phyloP scores from a whole-genome alignment of 495 filamentous ascomycete genomes.

The Aspergillus leporis region DNA sequence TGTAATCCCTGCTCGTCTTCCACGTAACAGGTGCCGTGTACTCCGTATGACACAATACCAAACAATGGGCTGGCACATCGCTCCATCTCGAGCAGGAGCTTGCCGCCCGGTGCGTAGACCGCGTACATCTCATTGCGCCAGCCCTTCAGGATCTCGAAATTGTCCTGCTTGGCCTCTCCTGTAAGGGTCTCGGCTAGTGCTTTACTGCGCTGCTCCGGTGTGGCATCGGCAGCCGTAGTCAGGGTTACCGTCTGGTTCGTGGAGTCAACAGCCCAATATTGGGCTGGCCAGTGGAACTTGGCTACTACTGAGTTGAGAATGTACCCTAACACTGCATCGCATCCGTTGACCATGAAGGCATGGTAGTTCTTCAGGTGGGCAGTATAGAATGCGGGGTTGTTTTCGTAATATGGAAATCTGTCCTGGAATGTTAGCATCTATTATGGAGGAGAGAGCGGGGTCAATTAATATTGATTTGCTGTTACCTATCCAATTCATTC shows the following conservation, averaged over 20 bases:
- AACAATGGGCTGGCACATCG: constrained; percentile 77
- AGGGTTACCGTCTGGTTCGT: constrained; percentile 49
- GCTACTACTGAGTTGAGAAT: constrained; percentile 58
- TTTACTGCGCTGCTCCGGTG: constrained; percentile 57
- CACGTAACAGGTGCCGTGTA: constrained; percentile 83
- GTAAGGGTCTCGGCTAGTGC: constrained; percentile 58
- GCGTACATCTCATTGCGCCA: constrained; percentile 92
- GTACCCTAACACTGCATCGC: constrained; percentile 60
- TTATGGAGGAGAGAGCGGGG: background rate
- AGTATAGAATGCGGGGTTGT: constrained; percentile 51
- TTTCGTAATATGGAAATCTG: constrained; percentile 70
- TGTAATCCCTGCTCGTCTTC: constrained; percentile 61
- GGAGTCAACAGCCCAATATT: constrained; percentile 53
- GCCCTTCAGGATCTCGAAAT: constrained; percentile 72
- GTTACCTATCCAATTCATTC: constrained; percentile 64
- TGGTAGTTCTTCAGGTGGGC: constrained; percentile 52
- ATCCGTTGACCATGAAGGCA: constrained; percentile 53
- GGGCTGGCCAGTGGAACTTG: constrained; percentile 53
- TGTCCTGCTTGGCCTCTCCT: constrained; percentile 61
- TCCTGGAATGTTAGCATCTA: constrained; percentile 12
- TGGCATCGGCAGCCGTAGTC: constrained; percentile 33
- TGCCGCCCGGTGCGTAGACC: constrained; percentile 64
- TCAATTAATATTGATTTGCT: constrained; percentile 1
- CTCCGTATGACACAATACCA: constrained; percentile 83
- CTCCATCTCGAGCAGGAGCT: constrained; percentile 76